Conservation (phyloP, 345 rosid species). For the Populus davidiana region DNA sequence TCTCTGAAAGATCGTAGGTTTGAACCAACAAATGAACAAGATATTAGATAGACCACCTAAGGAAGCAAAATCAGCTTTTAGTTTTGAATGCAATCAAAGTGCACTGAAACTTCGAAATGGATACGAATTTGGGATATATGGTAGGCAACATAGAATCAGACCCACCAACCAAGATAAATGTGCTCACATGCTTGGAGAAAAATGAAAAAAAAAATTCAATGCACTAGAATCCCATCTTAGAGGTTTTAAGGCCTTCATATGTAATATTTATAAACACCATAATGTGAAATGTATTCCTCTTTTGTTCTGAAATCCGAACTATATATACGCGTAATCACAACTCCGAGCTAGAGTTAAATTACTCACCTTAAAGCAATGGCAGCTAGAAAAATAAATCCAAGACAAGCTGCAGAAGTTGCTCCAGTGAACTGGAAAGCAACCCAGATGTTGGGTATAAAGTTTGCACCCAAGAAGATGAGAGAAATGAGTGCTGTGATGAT, state of each 20-base stretch:
- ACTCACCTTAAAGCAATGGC: slow-evolving; percentile 21
- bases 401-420: slow-evolving; percentile 20
- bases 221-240: neutral
- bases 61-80: neutral
- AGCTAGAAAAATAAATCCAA: slow-evolving; percentile 28
- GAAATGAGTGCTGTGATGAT: slow-evolving; percentile 11
- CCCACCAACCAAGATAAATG: neutral
- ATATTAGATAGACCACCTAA: neutral
- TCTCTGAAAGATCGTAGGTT: slow-evolving; percentile 17
- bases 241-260: neutral
- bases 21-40: neutral
- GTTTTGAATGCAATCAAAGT: neutral
- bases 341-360: neutral
- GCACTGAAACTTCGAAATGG: neutral
- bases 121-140: neutral
- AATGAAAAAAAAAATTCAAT: neutral
- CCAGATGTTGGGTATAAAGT: slow-evolving; percentile 22
- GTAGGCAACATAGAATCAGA: neutral
- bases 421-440: slow-evolving; percentile 27
- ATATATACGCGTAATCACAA: neutral
- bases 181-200: neutral
- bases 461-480: slow-evolving; percentile 23
- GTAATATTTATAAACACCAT: neutral
- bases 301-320: neutral
- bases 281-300: neutral